phyloP scores from a whole-genome alignment of 2,329 filamentous ascomycete species.

The Fusarium zealandicum region DNA sequence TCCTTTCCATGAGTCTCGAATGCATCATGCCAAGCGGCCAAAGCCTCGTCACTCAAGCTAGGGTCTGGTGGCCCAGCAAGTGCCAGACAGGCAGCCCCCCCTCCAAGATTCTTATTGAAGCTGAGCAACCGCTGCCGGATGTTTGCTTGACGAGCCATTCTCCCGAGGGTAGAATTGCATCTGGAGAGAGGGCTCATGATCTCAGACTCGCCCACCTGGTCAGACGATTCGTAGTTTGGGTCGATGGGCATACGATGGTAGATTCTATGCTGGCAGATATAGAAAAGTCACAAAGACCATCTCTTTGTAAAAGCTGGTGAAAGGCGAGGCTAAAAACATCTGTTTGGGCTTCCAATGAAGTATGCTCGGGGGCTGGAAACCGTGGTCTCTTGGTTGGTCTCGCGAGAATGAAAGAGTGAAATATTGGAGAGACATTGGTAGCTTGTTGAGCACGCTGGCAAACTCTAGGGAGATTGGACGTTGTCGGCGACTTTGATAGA shows the following conservation, averaged over 20 bases:
- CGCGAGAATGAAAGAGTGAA: neutral
- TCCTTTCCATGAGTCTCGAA: neutral
- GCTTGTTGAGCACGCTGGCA: neutral
- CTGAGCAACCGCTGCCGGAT: neutral
- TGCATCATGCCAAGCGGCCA: neutral
- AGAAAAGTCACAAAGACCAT: neutral
- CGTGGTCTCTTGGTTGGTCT: conserved; percentile 1
- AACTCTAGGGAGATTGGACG: neutral
- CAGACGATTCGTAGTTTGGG: neutral
- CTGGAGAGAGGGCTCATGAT: neutral
- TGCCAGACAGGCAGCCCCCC: neutral
- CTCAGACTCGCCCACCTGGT: neutral
- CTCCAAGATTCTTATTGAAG: neutral
- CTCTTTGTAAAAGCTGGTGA: neutral
- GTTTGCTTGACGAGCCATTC: conserved; percentile 1
- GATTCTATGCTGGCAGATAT: neutral
- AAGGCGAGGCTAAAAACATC: neutral
- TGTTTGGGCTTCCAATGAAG: neutral
- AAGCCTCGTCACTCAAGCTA: neutral
- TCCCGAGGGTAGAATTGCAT: conserved; percentile 3
- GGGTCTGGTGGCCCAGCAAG: neutral
- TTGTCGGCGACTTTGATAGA: too few relatives aligned
- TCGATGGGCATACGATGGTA: neutral
- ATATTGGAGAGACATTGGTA: neutral
- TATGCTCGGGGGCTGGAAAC: neutral